A percentile compares a stretch with the other conserved stretches of the same genome.
Evolutionary conservation across 2,329 filamentous ascomycete genomes (phyloP).

Genomic region (Huntiella moniliformis): DNA sequence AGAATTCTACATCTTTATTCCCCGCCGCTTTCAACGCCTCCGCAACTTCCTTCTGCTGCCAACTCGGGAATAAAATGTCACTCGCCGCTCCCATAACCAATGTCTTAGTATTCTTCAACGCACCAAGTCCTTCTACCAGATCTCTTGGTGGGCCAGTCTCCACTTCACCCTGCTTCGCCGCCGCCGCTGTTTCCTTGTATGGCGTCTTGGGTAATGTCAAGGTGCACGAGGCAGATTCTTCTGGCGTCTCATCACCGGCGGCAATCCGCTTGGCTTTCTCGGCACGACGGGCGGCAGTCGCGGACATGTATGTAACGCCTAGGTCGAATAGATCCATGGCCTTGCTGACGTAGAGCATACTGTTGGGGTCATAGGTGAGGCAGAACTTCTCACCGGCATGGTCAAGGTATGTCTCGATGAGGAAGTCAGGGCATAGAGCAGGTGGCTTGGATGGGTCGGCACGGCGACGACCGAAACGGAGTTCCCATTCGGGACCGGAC

Average conservation of each 20-base stretch:
- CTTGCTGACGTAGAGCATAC: conserved; percentile 87
- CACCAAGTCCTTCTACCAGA: conserved; percentile 53
- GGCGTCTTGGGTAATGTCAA: conserved; percentile 66
- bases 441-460: conserved; percentile 76
- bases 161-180: conserved; percentile 19
- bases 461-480: conserved; percentile 70
- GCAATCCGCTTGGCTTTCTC: conserved; percentile 40
- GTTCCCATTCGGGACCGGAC: conserved; percentile 93
- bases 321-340: conserved; percentile 98
- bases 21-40: conserved; percentile 60
- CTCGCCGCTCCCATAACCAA: conserved; percentile 87
- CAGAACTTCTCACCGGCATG: conserved; percentile 98
- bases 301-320: conserved; percentile 48
- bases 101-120: conserved; percentile 57
- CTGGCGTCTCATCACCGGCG: conserved; percentile 30
- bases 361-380: conserved; percentile 90
- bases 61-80: conserved; percentile 91
- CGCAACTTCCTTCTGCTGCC: conserved; percentile 92
- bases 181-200: conserved; percentile 62
- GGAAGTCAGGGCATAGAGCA: conserved; percentile 87
- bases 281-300: conserved; percentile 41
- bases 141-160: conserved; percentile 48
- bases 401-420: conserved; percentile 96
- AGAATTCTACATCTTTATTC: conserved; percentile 65
- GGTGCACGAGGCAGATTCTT: conserved; percentile 36